Evolutionary conservation across 2,329 filamentous ascomycete species (phyloP).

Genomic region (Epichloe coenophiala): DNA sequence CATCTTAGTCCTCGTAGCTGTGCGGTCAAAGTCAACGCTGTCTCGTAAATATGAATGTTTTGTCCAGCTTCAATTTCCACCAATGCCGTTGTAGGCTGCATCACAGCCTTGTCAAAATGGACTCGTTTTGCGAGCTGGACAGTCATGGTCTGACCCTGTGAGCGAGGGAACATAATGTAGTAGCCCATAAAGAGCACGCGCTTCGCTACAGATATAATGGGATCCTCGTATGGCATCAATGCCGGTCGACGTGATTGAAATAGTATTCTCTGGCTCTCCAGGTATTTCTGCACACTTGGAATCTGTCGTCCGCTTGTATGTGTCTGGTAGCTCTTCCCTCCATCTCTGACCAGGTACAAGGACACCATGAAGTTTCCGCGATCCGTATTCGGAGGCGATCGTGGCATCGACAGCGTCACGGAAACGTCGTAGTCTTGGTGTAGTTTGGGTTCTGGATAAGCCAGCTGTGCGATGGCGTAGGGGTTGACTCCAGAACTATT

Average conservation of each 20-base stretch:
- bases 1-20: conserved; percentile 64
- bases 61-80: conserved; percentile 57
- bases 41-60: conserved; percentile 63
- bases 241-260: conserved; percentile 59
- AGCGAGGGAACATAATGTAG: conserved; percentile 51
- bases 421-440: conserved; percentile 76
- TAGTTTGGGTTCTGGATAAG: conserved; percentile 42
- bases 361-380: conserved; percentile 93
- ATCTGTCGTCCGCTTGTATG: background rate
- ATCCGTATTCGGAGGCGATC: conserved; percentile 59
- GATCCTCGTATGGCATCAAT: conserved; percentile 67
- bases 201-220: conserved; percentile 47
- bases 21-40: conserved; percentile 56
- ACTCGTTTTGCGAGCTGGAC: conserved; percentile 64
- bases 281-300: conserved; percentile 17
- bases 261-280: conserved; percentile 29
- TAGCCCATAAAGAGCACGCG: conserved; percentile 52
- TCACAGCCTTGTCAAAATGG: conserved; percentile 37
- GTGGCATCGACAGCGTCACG: conserved; percentile 62
- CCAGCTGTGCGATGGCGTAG: conserved; percentile 35
- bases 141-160: conserved; percentile 48
- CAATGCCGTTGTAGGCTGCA: conserved; percentile 32
- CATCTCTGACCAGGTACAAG: conserved; percentile 47
- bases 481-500: conserved; percentile 35
- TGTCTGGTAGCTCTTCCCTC: background rate